These are phyloP conservation scores for Pythium coloratum DNA, from an alignment of 352 stramenopile genomes.

Conservation along the genomic window DNA sequence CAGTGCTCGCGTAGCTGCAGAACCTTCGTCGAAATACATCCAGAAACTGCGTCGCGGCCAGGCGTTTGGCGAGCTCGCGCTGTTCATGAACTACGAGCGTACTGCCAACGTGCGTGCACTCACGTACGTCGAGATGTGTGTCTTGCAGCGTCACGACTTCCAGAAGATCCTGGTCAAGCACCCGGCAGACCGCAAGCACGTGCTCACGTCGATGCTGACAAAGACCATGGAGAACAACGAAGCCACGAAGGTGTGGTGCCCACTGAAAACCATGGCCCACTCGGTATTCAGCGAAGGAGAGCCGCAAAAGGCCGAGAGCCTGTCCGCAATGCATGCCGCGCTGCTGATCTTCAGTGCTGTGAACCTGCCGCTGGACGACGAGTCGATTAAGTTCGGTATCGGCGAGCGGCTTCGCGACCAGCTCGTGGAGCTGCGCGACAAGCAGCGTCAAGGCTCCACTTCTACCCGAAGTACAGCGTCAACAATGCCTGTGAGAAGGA, in stretches of 20 bases:
- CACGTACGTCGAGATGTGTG: slow-evolving; percentile 41
- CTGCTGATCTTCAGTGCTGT: slow-evolving; percentile 25
- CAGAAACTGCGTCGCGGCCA: slow-evolving; percentile 27
- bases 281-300: slow-evolving; percentile 11
- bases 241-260: slow-evolving; percentile 19
- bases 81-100: slow-evolving; percentile 48
- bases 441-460: background rate
- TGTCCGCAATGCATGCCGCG: slow-evolving; percentile 22
- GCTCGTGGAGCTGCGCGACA: slow-evolving; percentile 24
- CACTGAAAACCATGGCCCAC: slow-evolving; percentile 24
- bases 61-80: slow-evolving; percentile 43
- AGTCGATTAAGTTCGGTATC: slow-evolving; percentile 31
- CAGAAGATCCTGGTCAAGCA: slow-evolving; percentile 32
- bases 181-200: slow-evolving; percentile 31
- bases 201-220: slow-evolving; percentile 27
- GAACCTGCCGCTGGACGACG: slow-evolving; percentile 22
- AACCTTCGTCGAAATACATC: background rate
- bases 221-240: slow-evolving; percentile 35
- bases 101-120: slow-evolving; percentile 33
- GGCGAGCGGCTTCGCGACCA: slow-evolving; percentile 21
- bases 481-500: background rate
- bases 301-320: background rate
- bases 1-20: background rate
- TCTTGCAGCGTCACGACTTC: slow-evolving; percentile 32
- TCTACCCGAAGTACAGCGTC: background rate